Evolutionary conservation across 1,284 basidiomycete species (phyloP), one percentile per base, ranked within the genome.

Genomic region (Abortiporus biennis): DNA sequence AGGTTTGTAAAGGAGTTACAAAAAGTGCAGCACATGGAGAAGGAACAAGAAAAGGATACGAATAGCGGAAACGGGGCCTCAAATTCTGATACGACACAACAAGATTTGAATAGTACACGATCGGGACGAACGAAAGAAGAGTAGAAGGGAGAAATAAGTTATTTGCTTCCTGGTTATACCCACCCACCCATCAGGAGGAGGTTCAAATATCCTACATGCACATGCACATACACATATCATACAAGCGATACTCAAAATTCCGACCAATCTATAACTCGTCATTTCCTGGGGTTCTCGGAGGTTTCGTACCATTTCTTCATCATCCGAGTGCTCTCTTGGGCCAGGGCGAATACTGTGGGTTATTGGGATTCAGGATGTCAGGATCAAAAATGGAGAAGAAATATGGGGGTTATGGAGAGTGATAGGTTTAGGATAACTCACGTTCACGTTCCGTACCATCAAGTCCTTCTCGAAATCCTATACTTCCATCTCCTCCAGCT

Each of bases 361-460:
- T n/a, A n/a, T n/a, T n/a, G n/a, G n/a, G 22, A 11, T 27, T 17
- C 9, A 3, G 6, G n/a, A n/a, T n/a, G n/a, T n/a, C n/a, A n/a
- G n/a, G n/a, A n/a, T n/a, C n/a, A n/a, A n/a, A n/a, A n/a, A n/a
- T n/a, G n/a, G n/a, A n/a, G n/a, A n/a, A n/a, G n/a, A n/a, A n/a
- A n/a, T n/a, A n/a, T n/a, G n/a, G n/a, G n/a, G n/a, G n/a, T n/a
- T n/a, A n/a, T n/a, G n/a, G n/a, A n/a, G n/a, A n/a, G n/a, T n/a
- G n/a, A n/a, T n/a, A n/a, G n/a, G n/a, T n/a, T n/a, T n/a, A n/a
- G n/a, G n/a, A n/a, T n/a, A 13, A 72, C 83, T 70, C 58, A 93
- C 91, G 51, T 68, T 92, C 89, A 47, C 92, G 73, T 62, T 95
- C 91, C 12, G 87, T 89, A 6, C 76, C 80, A 47, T 95, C 92